These are phyloP conservation scores for Russula olivacea DNA, from an alignment of 768 basidiomycete genomes.

Conservation along the genomic window DNA sequence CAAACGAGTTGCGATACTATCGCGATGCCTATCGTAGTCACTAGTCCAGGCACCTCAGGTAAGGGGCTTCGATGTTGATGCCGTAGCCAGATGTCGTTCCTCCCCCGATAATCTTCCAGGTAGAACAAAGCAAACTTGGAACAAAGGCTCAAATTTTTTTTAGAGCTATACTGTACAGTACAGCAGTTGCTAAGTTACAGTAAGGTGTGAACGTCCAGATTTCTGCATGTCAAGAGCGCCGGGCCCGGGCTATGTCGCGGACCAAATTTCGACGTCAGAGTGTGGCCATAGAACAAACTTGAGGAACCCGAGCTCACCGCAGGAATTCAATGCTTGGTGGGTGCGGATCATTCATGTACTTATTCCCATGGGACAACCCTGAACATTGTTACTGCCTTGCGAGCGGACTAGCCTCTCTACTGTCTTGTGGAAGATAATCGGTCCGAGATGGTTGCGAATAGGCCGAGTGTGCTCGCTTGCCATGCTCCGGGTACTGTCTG, in stretches of 20 bases:
- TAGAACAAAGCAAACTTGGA: neutral
- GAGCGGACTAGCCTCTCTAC: no score
- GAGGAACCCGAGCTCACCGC: neutral
- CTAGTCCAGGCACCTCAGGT: neutral
- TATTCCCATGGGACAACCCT: no score
- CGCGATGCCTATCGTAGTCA: neutral
- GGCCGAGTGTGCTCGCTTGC: neutral
- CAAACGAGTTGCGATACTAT: neutral
- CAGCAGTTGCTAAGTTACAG: no score
- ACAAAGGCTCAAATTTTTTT: no score
- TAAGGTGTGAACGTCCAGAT: no score
- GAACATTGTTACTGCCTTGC: neutral
- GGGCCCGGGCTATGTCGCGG: no score
- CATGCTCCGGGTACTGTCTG: no score
- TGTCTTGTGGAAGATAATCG: neutral
- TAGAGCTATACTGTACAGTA: no score
- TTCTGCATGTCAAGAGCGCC: no score
- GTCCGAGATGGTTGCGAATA: neutral
- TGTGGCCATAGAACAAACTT: neutral
- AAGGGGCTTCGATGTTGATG: neutral
- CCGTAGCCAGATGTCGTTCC: neutral
- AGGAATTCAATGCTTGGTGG: neutral
- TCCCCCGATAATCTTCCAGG: neutral
- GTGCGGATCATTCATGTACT: no score
- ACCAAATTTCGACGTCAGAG: no score